Percentiles rank a stretch among this genome's conserved stretches.
phyloP scores from a whole-genome alignment of 2,329 filamentous ascomycete genomes.

The Fusarium graminum region DNA sequence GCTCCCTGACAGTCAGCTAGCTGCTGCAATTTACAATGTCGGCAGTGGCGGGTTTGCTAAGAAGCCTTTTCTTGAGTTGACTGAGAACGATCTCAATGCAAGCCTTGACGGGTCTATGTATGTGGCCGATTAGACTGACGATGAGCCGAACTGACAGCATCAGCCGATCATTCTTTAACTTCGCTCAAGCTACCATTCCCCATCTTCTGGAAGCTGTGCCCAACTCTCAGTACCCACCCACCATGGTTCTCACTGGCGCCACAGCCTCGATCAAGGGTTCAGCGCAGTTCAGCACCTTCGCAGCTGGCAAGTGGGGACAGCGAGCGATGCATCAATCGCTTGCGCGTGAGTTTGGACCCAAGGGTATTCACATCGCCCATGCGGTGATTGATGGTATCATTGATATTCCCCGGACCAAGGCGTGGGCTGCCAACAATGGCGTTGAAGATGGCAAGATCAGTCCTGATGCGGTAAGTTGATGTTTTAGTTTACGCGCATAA shows the following conservation, averaged over 20 bases:
- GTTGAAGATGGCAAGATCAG: constrained; percentile 74
- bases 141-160: not conserved
- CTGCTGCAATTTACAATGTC: constrained; percentile 79
- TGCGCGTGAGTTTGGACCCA: constrained; percentile 84
- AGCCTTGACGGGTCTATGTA: constrained; percentile 65
- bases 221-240: constrained; percentile 73
- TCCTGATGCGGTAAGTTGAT: constrained; percentile 75
- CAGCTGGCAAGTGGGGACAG: constrained; percentile 83
- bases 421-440: constrained; percentile 59
- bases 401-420: constrained; percentile 79
- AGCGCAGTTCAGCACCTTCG: constrained; percentile 77
- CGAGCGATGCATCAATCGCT: constrained; percentile 80
- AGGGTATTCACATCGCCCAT: constrained; percentile 87
- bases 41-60: constrained; percentile 60
- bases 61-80: constrained; percentile 72
- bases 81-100: constrained; percentile 62
- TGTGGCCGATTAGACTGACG: constrained; percentile 33
- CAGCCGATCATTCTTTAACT: constrained; percentile 78
- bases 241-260: constrained; percentile 87
- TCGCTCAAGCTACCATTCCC: constrained; percentile 79
- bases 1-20: constrained; percentile 66
- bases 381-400: constrained; percentile 88
- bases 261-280: constrained; percentile 83
- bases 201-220: constrained; percentile 73
- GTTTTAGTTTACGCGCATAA: rapidly evolving